Evolutionary conservation across 139 green algal genomes (phyloP), one percentile per base, ranked within the genome.

Genomic region (Chlorella vulgaris): DNA sequence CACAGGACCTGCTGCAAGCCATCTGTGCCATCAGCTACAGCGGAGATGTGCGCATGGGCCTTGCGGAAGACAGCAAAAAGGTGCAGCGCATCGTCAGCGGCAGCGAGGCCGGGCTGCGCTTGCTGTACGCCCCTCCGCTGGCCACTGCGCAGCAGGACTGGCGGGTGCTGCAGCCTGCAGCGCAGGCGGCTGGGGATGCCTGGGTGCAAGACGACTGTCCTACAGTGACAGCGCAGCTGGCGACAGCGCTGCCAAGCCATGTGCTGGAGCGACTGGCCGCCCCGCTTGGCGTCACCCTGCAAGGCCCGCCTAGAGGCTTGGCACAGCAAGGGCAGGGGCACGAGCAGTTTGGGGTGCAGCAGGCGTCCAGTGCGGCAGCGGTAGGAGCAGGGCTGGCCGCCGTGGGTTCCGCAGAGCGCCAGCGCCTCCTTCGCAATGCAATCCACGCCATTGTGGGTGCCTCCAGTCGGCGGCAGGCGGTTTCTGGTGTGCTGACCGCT

Each of bases 1-100:
- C 26, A 1, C 87, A 91, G 89, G 89, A 96, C 24, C 77, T 98
- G 71, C 87, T 93, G 35, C 53, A 66, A n/a, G 75, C 80, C 19
- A 83, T 98, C 0, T 92, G 89, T 47, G 86, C 82, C 28, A 85
- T 98, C 36, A 96, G 90, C 35, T 98, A 98, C 84, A 69, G 75
- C 19, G 95, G 95, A 1, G 95, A 98, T 81, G 78, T 98, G 22
- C 89, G 77, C 47, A 91, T 96, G 90, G 84, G 86, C 26, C 66
- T 96, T 42, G 92, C 95, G 7, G 95, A 98, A 85, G 95, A 98
- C 86, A 87, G 79, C 26, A 62, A 60, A 39, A 98, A 98, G 86
- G 90, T 96, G 60, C 81, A 90, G 26, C 85, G 90, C 74, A 95
- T 96, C 38, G 88, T 91, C 60, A 55, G 21, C 42, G 76, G 83